Evolutionary conservation across 1,284 basidiomycete species (phyloP), one percentile per base, ranked within the genome.

Genomic region (Amylostereum areolatum): DNA sequence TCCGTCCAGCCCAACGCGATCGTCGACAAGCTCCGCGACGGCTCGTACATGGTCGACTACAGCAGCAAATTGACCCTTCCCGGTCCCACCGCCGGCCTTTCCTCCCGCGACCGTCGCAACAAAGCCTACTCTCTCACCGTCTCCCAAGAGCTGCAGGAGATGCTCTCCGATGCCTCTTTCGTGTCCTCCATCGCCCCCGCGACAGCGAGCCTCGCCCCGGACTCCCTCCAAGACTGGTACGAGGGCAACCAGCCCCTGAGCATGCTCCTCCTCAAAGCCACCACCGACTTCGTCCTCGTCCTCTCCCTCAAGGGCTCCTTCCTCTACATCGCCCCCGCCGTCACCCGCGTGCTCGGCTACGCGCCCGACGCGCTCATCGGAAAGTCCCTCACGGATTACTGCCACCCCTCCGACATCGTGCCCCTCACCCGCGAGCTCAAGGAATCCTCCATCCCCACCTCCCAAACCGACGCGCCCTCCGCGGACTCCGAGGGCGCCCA

Each of bases 381-480:
- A 48, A 81, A 81, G 63, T 77, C 79, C 36, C 71, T 97, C 55
- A 71, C 80, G 43, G 84, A 93, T 63, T 73, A 92, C 52, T 92
- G 92, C 55, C 92, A 97, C 63, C 87, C 87, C 0, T 87, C 87
- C 47, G 95, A 98, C 63, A 77, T 93, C 35, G 88, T 96, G 1
- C 92, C 93, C 0, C 79, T 97, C 55, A 88, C 92, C 78, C 81
- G 95, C 40, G 92, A 96, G 69, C 76, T 97, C 54, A 97, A 97
- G 67, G 94, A 97, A 60, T 75, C 78, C 31, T 80, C 77, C 30
- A 62, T 73, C 6, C 69, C 66, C 6, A 42, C 57, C 3, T 39
- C 51, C 33, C 43, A 55, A 18, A 41, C 48, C 25, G 54, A 47
- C 36, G 32, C 48, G 25, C 32, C 29, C 25, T 28, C 59, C 35